Base-by-base conservation (phyloP, 352 stramenopile genomes). In the Pythium aquatile region DNA sequence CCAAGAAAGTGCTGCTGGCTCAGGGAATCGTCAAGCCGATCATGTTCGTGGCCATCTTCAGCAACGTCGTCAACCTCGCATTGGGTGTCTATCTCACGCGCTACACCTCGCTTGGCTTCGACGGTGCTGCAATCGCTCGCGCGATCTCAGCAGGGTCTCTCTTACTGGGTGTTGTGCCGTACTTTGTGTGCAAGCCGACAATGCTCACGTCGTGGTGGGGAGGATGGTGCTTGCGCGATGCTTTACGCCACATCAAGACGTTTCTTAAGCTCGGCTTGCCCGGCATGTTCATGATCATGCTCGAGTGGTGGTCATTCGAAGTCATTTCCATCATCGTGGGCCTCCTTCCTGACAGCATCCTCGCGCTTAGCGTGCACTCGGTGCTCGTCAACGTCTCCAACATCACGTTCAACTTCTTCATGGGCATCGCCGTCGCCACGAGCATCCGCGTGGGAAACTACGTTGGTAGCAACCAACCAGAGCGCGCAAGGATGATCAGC, bases 1-100 rank as follows among this genome's bases (percentile, higher is more conserved):
- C 94, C 13, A 78, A 87, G 55, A 95, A 96, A 53, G 72, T 90
- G 13, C 69, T 89, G 11, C 86, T 96, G 49, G 79, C 88, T 1
- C 79, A 93, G 57, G 91, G 92, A 61, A 84, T 94, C 40, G 76
- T 90, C 54, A 61, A 75, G n/a, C 87, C 87, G 17, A 75, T 95
- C 60, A 75, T 95, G 35, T 63, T 79, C n/a, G 81, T 91, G 14
- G 78, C 81, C 1, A 61, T 85, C 3, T 53, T 83, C 16, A 73
- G 75, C 51, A 90, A 88, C 54, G 24, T 91, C 32, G 83, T 96
- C 28, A 93, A 89, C 62, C 66, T 89, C 35, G 60, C 62, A 1
- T 54, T 75, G 0, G 89, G 86, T 0, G 87, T 83, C 58, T 78
- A 79, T 44, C 63, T 97, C 40, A 90, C 88, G 33, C 88, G 86